phyloP scores from a whole-genome alignment of 2,329 filamentous ascomycete species.

The Fusarium veterinarium region DNA sequence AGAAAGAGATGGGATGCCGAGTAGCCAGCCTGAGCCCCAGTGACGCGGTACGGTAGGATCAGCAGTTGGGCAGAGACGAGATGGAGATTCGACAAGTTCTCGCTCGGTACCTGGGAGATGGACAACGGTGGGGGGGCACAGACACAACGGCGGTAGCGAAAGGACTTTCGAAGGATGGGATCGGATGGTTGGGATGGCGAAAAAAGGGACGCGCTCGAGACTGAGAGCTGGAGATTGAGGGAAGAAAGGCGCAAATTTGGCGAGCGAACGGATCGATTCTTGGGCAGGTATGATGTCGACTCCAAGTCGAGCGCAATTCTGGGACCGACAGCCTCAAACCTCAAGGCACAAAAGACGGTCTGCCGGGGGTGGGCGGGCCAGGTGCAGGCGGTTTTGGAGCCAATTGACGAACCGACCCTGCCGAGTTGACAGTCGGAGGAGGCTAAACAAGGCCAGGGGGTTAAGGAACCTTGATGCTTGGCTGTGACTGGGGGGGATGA shows the following conservation, averaged over 20 bases:
- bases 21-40: conserved; percentile 39
- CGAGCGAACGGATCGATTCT: conserved; percentile 36
- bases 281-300: conserved; percentile 45
- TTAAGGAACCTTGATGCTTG: conserved; percentile 43
- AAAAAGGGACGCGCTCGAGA: conserved; percentile 30
- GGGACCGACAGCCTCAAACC: conserved; percentile 41
- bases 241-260: conserved; percentile 43
- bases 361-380: conserved; percentile 42
- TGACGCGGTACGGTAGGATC: conserved; percentile 45
- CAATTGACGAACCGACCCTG: conserved; percentile 47
- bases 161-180: conserved; percentile 35
- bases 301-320: conserved; percentile 40
- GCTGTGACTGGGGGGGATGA: conserved; percentile 42
- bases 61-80: conserved; percentile 48
- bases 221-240: conserved; percentile 24
- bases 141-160: conserved; percentile 37
- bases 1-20: conserved; percentile 32
- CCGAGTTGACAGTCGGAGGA: conserved; percentile 46
- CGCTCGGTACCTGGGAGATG: conserved; percentile 39
- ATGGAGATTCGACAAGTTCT: conserved; percentile 45
- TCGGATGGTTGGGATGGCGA: background rate
- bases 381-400: conserved; percentile 40
- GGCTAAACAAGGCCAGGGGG: conserved; percentile 45
- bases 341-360: conserved; percentile 46
- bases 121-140: conserved; percentile 45